Percentiles rank a stretch among this genome's conserved stretches.
These are phyloP conservation scores for Coemansia furcata DNA, from an alignment of 192 early-diverging fungal genomes.

Conservation along the genomic window DNA sequence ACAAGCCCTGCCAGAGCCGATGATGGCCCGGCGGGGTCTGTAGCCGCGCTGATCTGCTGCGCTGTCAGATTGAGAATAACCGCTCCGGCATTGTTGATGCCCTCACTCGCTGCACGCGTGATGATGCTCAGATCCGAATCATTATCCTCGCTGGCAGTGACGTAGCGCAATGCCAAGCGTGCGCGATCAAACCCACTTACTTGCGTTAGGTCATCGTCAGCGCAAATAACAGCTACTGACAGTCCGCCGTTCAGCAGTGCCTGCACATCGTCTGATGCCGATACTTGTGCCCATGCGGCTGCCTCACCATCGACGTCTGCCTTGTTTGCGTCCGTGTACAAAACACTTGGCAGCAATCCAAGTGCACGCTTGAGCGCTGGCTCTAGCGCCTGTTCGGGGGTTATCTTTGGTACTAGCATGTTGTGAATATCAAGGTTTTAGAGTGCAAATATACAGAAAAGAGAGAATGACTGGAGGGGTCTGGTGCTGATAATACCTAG, in stretches of 20 bases:
- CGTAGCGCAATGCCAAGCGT: slow-evolving; percentile 41
- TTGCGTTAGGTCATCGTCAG: not conserved
- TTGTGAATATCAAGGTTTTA: not conserved
- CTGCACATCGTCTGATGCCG: slow-evolving; percentile 10
- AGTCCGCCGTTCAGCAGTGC: slow-evolving; percentile 43
- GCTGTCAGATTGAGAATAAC: slow-evolving; percentile 31
- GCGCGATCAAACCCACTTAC: slow-evolving; percentile 9
- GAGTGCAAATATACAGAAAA: not conserved
- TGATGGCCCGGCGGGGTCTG: not conserved
- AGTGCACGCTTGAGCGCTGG: slow-evolving; percentile 17
- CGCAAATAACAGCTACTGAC: slow-evolving; percentile 26
- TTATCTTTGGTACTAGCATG: slow-evolving; percentile 48
- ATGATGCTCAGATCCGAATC: slow-evolving; percentile 9
- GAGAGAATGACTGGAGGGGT: not conserved
- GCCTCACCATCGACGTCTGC: slow-evolving; percentile 5
- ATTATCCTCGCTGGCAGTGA: not conserved
- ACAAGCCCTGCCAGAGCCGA: slow-evolving; percentile 15
- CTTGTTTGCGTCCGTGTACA: slow-evolving; percentile 22
- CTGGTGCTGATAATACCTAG: not conserved
- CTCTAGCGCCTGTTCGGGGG: slow-evolving; percentile 8
- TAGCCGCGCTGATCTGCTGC: slow-evolving; percentile 26
- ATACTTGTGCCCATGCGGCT: slow-evolving; percentile 21
- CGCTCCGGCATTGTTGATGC: slow-evolving; percentile 26
- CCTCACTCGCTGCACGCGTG: slow-evolving; percentile 6
- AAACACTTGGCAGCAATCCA: slow-evolving; percentile 14